phyloP scores from a whole-genome alignment of 2,329 filamentous ascomycete genomes.

The Colletotrichum lini region DNA sequence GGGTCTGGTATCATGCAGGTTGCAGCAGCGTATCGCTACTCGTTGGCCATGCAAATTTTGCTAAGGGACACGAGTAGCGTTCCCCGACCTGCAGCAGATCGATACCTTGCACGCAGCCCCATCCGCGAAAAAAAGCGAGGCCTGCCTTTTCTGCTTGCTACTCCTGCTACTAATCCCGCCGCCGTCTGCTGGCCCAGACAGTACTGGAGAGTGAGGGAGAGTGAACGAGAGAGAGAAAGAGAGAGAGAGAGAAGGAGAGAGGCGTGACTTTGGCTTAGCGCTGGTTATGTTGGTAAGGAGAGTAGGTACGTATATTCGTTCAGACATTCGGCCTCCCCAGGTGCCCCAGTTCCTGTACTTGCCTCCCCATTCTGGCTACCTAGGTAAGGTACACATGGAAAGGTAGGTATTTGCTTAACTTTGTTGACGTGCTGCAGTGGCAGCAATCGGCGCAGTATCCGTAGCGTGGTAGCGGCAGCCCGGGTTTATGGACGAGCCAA shows the following conservation, averaged over 20 bases:
- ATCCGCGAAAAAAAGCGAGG: conserved; percentile 27
- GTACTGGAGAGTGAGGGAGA: conserved; percentile 16
- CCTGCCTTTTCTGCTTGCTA: conserved; percentile 12
- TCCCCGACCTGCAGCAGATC: conserved; percentile 35
- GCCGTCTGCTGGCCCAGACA: conserved; percentile 28
- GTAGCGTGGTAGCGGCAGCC: conserved; percentile 17
- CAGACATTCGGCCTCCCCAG: conserved; percentile 3
- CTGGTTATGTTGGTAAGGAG: conserved; percentile 15
- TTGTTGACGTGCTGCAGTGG: conserved; percentile 20
- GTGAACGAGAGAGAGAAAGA: neutral
- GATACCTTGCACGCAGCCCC: conserved; percentile 36
- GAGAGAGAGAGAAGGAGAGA: neutral
- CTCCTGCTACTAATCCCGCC: conserved; percentile 19
- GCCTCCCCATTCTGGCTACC: neutral
- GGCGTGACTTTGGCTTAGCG: conserved; percentile 9
- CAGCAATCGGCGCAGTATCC: conserved; percentile 2
- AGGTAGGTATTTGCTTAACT: conserved; percentile 19
- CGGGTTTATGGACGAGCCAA: conserved; percentile 12
- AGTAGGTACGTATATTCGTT: conserved; percentile 21
- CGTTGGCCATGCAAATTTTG: neutral
- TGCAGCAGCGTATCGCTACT: conserved; percentile 34
- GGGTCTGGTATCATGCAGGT: conserved; percentile 40
- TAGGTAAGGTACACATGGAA: neutral
- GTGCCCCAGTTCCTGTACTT: conserved; percentile 16
- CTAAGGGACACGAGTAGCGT: conserved; percentile 4